Percentiles rank a stretch among this genome's conserved stretches.
Conservation (phyloP, 148 eudicot genomes). For the Arbutus unedo region DNA sequence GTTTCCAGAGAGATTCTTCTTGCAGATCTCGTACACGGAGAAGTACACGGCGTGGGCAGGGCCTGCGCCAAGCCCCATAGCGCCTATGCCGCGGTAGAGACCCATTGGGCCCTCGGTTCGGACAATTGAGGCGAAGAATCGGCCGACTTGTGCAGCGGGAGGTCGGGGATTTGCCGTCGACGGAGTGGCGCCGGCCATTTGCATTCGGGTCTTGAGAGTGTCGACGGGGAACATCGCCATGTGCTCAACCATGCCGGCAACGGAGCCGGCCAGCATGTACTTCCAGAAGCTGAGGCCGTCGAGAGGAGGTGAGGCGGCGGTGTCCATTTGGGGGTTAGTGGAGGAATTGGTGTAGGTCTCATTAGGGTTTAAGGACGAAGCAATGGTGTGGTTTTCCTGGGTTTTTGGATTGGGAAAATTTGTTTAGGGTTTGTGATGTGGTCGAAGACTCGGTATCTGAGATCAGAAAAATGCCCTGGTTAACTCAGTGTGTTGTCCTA, state of each 20-base stretch:
- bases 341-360: not conserved
- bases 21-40: conserved; percentile 1
- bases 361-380: conserved; percentile 5
- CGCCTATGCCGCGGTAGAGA: conserved; percentile 1
- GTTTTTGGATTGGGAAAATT: too few relatives aligned
- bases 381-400: not conserved
- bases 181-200: not conserved
- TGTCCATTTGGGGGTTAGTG: not conserved
- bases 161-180: not conserved
- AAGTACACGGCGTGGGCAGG: conserved; percentile 17
- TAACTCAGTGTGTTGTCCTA: too few relatives aligned
- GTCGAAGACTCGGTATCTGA: too few relatives aligned
- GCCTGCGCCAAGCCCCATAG: conserved; percentile 14
- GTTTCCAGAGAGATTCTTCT: not conserved
- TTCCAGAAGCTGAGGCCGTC: not conserved
- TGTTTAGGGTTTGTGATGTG: too few relatives aligned
- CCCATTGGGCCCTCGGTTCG: not conserved
- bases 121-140: not conserved
- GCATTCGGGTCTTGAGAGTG: conserved; percentile 10
- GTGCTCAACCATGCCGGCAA: conserved; percentile 11
- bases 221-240: conserved; percentile 8
- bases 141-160: not conserved
- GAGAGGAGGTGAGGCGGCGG: not conserved
- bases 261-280: not conserved
- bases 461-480: not conserved